A percentile compares a stretch with the other conserved stretches of the same genome.
phyloP scores from a whole-genome alignment of 768 basidiomycete genomes.

The Auriscalpium vulgare region DNA sequence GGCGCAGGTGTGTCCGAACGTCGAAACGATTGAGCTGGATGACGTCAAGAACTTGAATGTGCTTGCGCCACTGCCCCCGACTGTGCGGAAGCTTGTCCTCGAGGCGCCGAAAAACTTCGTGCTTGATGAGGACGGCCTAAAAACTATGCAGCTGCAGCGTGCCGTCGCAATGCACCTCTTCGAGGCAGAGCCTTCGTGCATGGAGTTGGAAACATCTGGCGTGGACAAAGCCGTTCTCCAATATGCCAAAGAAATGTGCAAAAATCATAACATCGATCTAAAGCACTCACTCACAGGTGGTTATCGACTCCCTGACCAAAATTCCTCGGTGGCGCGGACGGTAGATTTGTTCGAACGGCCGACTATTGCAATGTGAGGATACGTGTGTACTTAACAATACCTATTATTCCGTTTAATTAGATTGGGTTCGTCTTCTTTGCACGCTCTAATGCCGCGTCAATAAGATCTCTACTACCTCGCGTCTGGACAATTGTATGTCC shows the following conservation, averaged over 20 bases:
- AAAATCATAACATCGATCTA: neutral
- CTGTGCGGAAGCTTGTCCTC: constrained; percentile 6
- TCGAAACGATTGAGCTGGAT: constrained; percentile 14
- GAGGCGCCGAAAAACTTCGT: neutral
- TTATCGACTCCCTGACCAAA: too few species aligned
- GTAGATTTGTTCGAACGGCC: neutral
- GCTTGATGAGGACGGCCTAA: neutral
- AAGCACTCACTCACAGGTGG: too few species aligned
- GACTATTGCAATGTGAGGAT: neutral
- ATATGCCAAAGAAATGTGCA: neutral
- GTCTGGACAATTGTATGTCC: too few species aligned
- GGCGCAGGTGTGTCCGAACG: constrained; percentile 16
- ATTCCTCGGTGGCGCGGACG: too few species aligned
- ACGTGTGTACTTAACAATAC: neutral
- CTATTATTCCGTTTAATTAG: neutral
- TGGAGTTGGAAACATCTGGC: neutral
- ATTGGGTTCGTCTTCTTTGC: too few species aligned
- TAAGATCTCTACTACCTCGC: too few species aligned
- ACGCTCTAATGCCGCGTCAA: too few species aligned
- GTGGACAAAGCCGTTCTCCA: neutral
- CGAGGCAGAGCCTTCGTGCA: neutral
- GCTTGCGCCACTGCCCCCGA: constrained; percentile 4
- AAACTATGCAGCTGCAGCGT: neutral
- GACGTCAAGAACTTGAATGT: constrained; percentile 1
- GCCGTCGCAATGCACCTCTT: neutral